Base-by-base conservation (phyloP, 371 early-diverging fungal species). In the Zychaea mexicana region DNA sequence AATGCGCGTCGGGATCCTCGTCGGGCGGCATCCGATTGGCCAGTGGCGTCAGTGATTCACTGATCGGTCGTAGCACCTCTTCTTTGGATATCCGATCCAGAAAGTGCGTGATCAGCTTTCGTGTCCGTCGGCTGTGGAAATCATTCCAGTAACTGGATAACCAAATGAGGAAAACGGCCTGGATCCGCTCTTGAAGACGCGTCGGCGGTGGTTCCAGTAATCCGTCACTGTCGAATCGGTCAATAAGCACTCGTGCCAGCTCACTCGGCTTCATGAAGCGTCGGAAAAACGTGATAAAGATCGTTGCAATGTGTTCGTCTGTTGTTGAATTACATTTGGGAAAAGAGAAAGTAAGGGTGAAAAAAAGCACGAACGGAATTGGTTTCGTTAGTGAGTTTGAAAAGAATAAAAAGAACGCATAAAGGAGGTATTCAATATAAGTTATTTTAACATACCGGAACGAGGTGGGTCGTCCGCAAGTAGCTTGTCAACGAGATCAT, bases 271-370 rank as follows among this genome's bases (percentile, higher is more conserved):
- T 83, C 81, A 86, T 79, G 39, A 86, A 84, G 36, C 67, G 76
- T 46, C 86, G 75, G 62, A 79, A 86, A 66, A 86, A 83, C 27
- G 81, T 78, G 52, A 86, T 69, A 62, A 86, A 86, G 12, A 81
- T 67, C 7, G 74, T 72, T n/a, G 71, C 60, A 32, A 73, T 73
- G 42, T 77, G 72, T 36, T 77, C 77, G 63, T 80, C 81, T 53
- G 47, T 13, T 49, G n/a, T n/a, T n/a, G n/a, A n/a, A n/a, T n/a
- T n/a, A n/a, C n/a, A n/a, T n/a, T n/a, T n/a, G n/a, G n/a, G n/a
- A n/a, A n/a, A n/a, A n/a, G n/a, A n/a, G n/a, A n/a, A n/a, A n/a
- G n/a, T n/a, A n/a, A n/a, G n/a, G n/a, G n/a, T n/a, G n/a, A n/a
- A n/a, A n/a, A n/a, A n/a, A n/a, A n/a, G n/a, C n/a, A n/a, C n/a